Evolutionary conservation across 2,329 filamentous ascomycete genomes (phyloP).

Genomic region (Aspergillus sp.): DNA sequence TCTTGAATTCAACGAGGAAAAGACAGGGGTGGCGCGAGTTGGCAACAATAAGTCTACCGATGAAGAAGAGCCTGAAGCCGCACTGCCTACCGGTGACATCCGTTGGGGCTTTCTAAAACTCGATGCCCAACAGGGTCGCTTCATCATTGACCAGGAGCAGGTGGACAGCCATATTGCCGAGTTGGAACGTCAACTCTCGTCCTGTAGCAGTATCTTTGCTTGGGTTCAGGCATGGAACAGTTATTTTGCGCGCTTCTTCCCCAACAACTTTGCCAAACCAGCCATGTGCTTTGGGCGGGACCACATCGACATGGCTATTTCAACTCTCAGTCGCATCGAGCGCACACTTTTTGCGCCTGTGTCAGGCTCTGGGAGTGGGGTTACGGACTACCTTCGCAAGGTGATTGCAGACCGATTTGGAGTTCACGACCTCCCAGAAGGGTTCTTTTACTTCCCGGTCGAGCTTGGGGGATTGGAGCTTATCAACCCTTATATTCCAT

Average conservation of each 20-base stretch:
- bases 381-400: conserved; percentile 49
- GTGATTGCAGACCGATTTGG: conserved; percentile 47
- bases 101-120: conserved; percentile 54
- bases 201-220: conserved; percentile 48
- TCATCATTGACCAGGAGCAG: conserved; percentile 52
- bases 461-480: conserved; percentile 45
- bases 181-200: conserved; percentile 49
- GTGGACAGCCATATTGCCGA: conserved; percentile 54
- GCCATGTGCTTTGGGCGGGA: conserved; percentile 47
- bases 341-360: conserved; percentile 39
- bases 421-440: conserved; percentile 41
- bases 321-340: conserved; percentile 47
- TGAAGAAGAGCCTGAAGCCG: conserved; percentile 1
- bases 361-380: conserved; percentile 24
- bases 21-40: conserved; percentile 47
- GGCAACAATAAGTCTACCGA: conserved; percentile 7
- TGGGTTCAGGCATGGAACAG: conserved; percentile 56
- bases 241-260: conserved; percentile 50
- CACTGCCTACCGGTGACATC: conserved; percentile 47
- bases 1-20: conserved; percentile 50
- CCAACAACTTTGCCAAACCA: conserved; percentile 50
- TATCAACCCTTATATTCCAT: conserved; percentile 43
- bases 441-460: conserved; percentile 47
- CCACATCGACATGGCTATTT: conserved; percentile 50
- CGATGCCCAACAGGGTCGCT: conserved; percentile 45